phyloP scores from a whole-genome alignment of 2,329 filamentous ascomycete genomes.

The Metarhizium anisopliae region DNA sequence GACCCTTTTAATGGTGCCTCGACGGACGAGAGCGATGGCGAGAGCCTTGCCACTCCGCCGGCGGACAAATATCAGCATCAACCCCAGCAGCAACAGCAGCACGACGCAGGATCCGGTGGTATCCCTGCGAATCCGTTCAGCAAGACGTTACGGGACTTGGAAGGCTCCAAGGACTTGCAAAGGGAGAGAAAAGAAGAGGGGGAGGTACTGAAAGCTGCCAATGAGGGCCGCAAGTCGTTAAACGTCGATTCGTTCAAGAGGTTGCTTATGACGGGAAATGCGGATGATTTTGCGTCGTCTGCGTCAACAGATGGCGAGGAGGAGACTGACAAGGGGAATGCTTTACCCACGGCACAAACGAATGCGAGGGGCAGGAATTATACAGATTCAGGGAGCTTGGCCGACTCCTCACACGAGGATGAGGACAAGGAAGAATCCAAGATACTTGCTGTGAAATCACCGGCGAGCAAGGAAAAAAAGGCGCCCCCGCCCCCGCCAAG shows the following conservation, averaged over 20 bases:
- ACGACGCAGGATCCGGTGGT: not conserved
- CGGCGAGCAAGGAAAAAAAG: conserved; percentile 38
- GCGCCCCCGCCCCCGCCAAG: conserved; percentile 64
- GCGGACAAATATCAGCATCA: not conserved
- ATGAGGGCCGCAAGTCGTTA: conserved; percentile 37
- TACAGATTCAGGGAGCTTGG: not conserved
- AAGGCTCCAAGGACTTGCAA: conserved; percentile 25
- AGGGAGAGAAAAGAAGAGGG: conserved; percentile 21
- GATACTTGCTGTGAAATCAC: not conserved
- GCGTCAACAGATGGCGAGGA: not conserved
- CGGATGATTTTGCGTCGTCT: conserved; percentile 21
- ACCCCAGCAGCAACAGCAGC: not conserved
- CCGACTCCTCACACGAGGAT: conserved; percentile 3
- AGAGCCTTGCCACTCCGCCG: conserved; percentile 15
- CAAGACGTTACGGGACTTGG: conserved; percentile 44
- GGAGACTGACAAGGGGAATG: not conserved
- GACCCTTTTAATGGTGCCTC: conserved; percentile 24
- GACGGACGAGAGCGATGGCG: conserved; percentile 19
- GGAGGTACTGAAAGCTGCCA: conserved; percentile 22
- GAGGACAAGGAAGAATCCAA: not conserved
- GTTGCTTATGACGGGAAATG: conserved; percentile 64
- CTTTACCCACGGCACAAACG: not conserved
- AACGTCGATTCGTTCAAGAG: conserved; percentile 74
- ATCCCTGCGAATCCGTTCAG: conserved; percentile 38
- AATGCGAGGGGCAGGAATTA: not conserved